These are phyloP conservation scores for Pochonia chlamydosporia DNA, from an alignment of 2,329 filamentous ascomycete genomes.

Conservation along the genomic window DNA sequence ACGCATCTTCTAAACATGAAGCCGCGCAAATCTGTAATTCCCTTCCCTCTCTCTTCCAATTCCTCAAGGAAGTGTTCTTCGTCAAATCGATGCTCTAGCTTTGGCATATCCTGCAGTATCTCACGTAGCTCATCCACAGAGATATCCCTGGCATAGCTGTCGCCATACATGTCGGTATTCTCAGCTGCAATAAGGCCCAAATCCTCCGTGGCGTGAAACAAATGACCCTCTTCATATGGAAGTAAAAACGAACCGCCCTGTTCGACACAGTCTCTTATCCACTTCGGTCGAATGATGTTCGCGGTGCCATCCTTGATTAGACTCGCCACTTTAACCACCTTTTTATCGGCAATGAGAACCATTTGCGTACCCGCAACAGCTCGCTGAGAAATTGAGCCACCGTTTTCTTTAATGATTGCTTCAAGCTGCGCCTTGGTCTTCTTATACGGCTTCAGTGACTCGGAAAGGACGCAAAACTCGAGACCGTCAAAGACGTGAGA, in stretches of 20 bases:
- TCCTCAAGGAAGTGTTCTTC: slow-evolving; percentile 43
- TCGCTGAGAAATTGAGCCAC: slow-evolving; percentile 72
- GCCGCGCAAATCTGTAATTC: slow-evolving; percentile 42
- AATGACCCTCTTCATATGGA: slow-evolving; percentile 54
- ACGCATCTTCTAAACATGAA: slow-evolving; percentile 46
- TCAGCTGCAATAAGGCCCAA: slow-evolving; percentile 47
- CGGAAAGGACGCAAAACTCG: slow-evolving; percentile 79
- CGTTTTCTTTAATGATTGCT: slow-evolving; percentile 73
- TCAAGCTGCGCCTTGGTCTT: slow-evolving; percentile 77
- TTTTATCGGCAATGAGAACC: slow-evolving; percentile 74
- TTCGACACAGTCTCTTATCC: slow-evolving; percentile 78
- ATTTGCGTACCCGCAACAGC: slow-evolving; percentile 56
- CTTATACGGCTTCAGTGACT: slow-evolving; percentile 62
- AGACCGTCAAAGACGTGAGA: slow-evolving; percentile 68
- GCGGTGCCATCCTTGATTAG: slow-evolving; percentile 65
- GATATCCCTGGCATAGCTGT: slow-evolving; percentile 74
- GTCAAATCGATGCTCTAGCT: slow-evolving; percentile 36
- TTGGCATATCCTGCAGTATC: slow-evolving; percentile 45
- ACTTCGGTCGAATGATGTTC: slow-evolving; percentile 72
- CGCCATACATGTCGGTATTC: slow-evolving; percentile 71
- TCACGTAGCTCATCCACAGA: slow-evolving; percentile 55
- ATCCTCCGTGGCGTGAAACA: slow-evolving; percentile 62
- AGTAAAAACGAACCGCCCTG: slow-evolving; percentile 55
- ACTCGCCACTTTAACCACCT: slow-evolving; percentile 74
- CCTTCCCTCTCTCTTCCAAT: slow-evolving; percentile 50